Conservation (phyloP, 2,329 filamentous ascomycete genomes). For the Cordyceps militaris region DNA sequence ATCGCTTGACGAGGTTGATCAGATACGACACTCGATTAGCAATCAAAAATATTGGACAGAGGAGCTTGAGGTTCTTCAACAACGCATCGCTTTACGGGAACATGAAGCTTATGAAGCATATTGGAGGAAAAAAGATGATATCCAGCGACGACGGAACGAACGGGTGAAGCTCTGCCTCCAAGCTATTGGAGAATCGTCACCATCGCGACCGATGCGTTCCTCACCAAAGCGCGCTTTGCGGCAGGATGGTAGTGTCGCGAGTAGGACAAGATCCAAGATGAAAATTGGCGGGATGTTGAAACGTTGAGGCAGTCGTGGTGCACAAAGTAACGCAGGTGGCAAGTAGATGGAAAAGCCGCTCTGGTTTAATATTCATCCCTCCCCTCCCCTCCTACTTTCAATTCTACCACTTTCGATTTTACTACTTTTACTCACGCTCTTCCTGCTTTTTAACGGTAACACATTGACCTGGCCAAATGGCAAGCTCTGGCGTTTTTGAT, state of each 20-base stretch:
- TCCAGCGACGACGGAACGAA: not conserved
- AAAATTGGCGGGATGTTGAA: not conserved
- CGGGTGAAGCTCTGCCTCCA: not conserved
- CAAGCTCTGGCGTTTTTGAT: not conserved
- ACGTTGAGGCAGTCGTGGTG: not conserved
- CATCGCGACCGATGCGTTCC: not conserved
- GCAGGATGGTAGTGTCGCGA: not conserved
- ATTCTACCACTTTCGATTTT: no score
- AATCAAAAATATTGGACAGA: not conserved
- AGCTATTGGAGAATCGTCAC: not conserved
- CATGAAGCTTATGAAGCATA: not conserved
- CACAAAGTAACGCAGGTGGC: not conserved
- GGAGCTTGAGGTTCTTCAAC: not conserved
- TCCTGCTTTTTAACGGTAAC: no score
- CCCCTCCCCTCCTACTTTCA: no score
- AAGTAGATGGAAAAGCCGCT: no score
- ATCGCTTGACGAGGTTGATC: not conserved
- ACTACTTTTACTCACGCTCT: no score
- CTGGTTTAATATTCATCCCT: no score
- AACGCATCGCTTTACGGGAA: not conserved
- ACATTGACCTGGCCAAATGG: no score
- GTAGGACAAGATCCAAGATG: not conserved
- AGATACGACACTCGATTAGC: not conserved
- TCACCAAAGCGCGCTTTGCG: not conserved
- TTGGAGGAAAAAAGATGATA: not conserved